Base-by-base conservation (phyloP, 805 yeast genomes). In the Isabelozyma heimii region DNA sequence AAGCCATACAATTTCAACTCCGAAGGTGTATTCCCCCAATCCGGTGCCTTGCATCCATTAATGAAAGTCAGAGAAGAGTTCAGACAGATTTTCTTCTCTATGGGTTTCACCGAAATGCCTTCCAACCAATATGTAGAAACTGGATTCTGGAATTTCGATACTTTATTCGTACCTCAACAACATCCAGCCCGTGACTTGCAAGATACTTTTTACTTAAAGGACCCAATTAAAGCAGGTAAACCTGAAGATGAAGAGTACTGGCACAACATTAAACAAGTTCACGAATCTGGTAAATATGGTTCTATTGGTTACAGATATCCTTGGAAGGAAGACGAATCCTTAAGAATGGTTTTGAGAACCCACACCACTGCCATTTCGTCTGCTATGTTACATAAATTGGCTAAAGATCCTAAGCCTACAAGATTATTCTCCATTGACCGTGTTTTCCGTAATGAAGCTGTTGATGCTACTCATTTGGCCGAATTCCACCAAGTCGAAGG, bases 401-500 rank as follows among this genome's bases (percentile, higher is more conserved):
- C 98, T 47, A 73, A 81, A 54, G 86, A 90, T 69, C 97, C 97
- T 52, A 84, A 83, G 62, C 97, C 98, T 50, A 80, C 87, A 8
- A 84, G 98, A 74, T 80, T 90, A 66, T 94, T 94, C 77, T 89
- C 97, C 44, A 95, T 94, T 62, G 99, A 94, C 71, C 84, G 97
- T 66, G 99, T 94, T 52, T 94, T 94, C 89, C 89, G 99, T 77
- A 94, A 94, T 69, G 99, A 94, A 77, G 98, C 99, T 27, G 99
- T 94, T 46, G 99, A 94, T 69, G 98, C 98, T 46, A 94, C 99
- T 14, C 99, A 94, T 71, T 82, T 94, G 73, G 99, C 99, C 38
- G 99, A 94, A 76, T 94, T 94, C 80, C 98, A 94, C 73, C 99
- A 94, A 76, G 96, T 94, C 53, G 99, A 94, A 76, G 99, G 99